These are phyloP conservation scores for Phanerochaete sordida DNA, from an alignment of 768 basidiomycete species.

Conservation along the genomic window DNA sequence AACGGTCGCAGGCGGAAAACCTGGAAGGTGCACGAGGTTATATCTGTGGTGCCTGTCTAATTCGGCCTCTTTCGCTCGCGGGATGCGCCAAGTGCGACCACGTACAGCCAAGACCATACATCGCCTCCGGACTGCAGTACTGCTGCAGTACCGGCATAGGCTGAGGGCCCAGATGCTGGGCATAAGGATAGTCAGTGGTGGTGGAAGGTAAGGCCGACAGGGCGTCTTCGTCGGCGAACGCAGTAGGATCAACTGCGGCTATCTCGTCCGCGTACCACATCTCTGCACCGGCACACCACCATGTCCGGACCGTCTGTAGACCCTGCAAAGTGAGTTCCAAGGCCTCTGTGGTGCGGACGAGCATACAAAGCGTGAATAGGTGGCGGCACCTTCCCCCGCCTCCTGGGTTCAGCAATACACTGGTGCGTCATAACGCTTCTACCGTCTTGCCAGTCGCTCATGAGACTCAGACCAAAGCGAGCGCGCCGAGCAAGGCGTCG, in stretches of 20 bases:
- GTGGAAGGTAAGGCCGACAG: background rate
- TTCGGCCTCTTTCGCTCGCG: background rate
- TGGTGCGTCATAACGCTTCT: slow-evolving; percentile 22
- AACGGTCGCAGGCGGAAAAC: background rate
- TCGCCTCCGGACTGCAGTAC: background rate
- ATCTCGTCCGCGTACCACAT: background rate
- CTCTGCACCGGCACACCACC: background rate
- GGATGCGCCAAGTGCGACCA: background rate
- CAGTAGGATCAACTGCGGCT: background rate
- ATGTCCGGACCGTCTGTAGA: slow-evolving; percentile 6
- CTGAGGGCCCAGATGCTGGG: background rate
- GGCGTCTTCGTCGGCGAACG: background rate
- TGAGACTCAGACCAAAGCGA: slow-evolving; percentile 34
- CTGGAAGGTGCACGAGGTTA: too few species aligned
- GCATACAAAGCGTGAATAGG: slow-evolving; percentile 29
- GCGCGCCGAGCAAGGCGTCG: slow-evolving; percentile 32
- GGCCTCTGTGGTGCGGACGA: background rate
- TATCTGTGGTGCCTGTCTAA: background rate
- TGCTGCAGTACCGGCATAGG: too few species aligned
- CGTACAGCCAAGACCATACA: background rate
- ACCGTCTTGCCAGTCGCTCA: background rate
- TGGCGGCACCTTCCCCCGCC: slow-evolving; percentile 64
- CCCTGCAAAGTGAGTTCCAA: slow-evolving; percentile 16
- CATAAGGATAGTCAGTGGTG: background rate
- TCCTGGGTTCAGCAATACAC: slow-evolving; percentile 55